Conservation (phyloP, 2,329 filamentous ascomycete species). For the Davidsoniella virescens region DNA sequence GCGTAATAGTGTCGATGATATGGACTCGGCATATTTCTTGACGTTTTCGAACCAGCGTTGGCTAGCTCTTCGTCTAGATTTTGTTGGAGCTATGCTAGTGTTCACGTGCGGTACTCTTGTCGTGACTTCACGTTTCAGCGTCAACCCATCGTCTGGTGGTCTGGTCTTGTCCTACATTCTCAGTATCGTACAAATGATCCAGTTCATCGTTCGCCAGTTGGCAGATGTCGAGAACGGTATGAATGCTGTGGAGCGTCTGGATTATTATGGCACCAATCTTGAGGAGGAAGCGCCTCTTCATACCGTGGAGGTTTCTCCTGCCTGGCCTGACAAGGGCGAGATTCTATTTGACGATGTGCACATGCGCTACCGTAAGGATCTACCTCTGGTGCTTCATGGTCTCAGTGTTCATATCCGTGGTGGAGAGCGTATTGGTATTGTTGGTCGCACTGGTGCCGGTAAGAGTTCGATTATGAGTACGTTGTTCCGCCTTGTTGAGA, state of each 20-base stretch:
- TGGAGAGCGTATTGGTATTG: slow-evolving; percentile 66
- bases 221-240: slow-evolving; percentile 96
- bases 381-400: slow-evolving; percentile 58
- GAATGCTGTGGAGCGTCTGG: slow-evolving; percentile 85
- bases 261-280: slow-evolving; percentile 74
- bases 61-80: slow-evolving; percentile 71
- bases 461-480: slow-evolving; percentile 75
- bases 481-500: slow-evolving; percentile 59
- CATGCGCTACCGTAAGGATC: slow-evolving; percentile 59
- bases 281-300: slow-evolving; percentile 81
- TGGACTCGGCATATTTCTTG: slow-evolving; percentile 88
- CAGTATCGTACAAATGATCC: slow-evolving; percentile 84
- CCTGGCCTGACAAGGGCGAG: slow-evolving; percentile 78
- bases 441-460: slow-evolving; percentile 67
- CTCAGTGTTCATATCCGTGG: slow-evolving; percentile 56
- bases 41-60: slow-evolving; percentile 94
- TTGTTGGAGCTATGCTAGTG: slow-evolving; percentile 69
- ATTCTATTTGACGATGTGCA: slow-evolving; percentile 59
- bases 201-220: slow-evolving; percentile 84
- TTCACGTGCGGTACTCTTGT: slow-evolving; percentile 82
- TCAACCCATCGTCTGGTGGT: slow-evolving; percentile 70
- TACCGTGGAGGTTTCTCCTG: slow-evolving; percentile 51
- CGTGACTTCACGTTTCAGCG: slow-evolving; percentile 75
- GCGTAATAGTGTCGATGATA: slow-evolving; percentile 62
- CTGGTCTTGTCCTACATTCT: slow-evolving; percentile 88